Conservation (phyloP, 768 basidiomycete species). For the Naematelia encephala region DNA sequence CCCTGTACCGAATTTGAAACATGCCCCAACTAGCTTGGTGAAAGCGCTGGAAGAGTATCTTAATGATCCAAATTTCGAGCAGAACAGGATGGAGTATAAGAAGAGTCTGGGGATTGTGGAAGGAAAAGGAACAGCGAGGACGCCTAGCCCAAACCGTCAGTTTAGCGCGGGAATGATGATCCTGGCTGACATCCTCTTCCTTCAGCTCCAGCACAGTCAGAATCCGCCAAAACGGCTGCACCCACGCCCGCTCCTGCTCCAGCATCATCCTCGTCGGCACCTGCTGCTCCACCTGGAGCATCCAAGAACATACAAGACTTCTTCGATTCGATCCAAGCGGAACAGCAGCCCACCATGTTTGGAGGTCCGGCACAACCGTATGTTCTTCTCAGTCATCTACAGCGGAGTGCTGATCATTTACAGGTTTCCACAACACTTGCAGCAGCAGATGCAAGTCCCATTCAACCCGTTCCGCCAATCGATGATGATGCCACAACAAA, state of each 20-base stretch:
- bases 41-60: conserved; percentile 92
- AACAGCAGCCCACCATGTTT: conserved; percentile 56
- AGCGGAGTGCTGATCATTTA: background rate
- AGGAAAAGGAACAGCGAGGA: conserved; percentile 36
- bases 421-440: conserved; percentile 8
- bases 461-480: conserved; percentile 76
- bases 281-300: conserved; percentile 42
- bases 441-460: conserved; percentile 52
- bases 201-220: conserved; percentile 1
- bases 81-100: conserved; percentile 88
- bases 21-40: conserved; percentile 90
- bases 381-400: conserved; percentile 10
- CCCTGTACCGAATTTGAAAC: conserved; percentile 87
- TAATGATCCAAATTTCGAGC: conserved; percentile 93
- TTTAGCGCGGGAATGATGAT: background rate
- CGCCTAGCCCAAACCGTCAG: conserved; percentile 24
- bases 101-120: conserved; percentile 70
- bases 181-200: conserved; percentile 5
- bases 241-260: conserved; percentile 22
- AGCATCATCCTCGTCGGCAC: conserved; percentile 15
- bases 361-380: conserved; percentile 33
- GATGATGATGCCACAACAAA: conserved; percentile 53
- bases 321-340: conserved; percentile 80
- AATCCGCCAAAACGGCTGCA: conserved; percentile 11
- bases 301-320: conserved; percentile 69